Evolutionary conservation across 2,329 filamentous ascomycete species (phyloP), one percentile per base, ranked within the genome.

Genomic region (Fusarium cyanostomum): DNA sequence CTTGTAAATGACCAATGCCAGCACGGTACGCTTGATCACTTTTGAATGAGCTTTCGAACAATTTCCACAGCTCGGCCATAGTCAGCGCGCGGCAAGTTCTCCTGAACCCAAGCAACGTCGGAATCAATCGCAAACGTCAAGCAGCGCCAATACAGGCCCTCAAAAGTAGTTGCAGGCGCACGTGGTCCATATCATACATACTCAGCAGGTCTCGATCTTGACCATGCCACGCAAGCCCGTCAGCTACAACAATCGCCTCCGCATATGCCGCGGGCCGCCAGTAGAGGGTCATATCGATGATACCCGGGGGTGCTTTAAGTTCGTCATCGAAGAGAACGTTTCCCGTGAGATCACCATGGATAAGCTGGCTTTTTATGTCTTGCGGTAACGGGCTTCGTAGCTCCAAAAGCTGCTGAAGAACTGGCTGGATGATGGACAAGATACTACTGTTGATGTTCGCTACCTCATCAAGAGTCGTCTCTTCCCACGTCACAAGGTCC

Each of bases 131-230:
- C 38, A 57, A 57, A 57, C 1, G 46, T 44, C n/a, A 61, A 16
- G 15, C 58, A 61, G 12, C 59, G 41, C 59, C 56, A 61, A 11
- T 48, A 42, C n/a, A 61, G 3, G 56, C 59, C 38, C 52, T 62
- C 8, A 41, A 11, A 2, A 57, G 38, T 8, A 61, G n/a, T 12
- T 61, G 56, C 0, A 49, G 0, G 5, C 24, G 31, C 9, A 12
- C 28, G 15, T 45, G 30, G 16, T 27, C 54, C 2, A 21, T 31
- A 0, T 28, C 42, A 37, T 49, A 56, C 10, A 34, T 38, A 1
- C 52, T n/a, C 1, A 44, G 7, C 3, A 61, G 15, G 4, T 41
- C 8, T 2, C n/a, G 15, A 6, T 30, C 27, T 16, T 45, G 16
- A 2, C 33, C 27, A 2, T 51, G 15, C 59, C 46, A 61, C 2